Percentiles rank a stretch among this genome's conserved stretches.
These are phyloP conservation scores for Naganishia vaughanmartiniae DNA, from an alignment of 768 basidiomycete species.

Conservation along the genomic window DNA sequence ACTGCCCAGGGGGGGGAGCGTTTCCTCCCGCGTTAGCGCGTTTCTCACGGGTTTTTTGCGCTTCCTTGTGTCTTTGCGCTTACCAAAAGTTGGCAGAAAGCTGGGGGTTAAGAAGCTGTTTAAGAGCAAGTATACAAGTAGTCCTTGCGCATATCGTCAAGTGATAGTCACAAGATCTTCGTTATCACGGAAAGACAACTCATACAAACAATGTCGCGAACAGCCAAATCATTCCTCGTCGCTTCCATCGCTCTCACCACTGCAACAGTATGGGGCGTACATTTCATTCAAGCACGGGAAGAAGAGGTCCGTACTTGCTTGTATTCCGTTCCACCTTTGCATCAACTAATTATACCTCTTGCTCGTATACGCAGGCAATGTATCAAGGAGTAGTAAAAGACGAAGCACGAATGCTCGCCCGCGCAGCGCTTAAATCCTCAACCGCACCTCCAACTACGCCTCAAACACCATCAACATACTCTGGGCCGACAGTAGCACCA, in stretches of 20 bases:
- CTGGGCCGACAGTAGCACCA: slow-evolving; percentile 41
- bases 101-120: too few species aligned
- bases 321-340: neutral
- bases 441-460: slow-evolving; percentile 34
- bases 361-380: slow-evolving; percentile 66
- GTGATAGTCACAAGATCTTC: neutral
- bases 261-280: slow-evolving; percentile 82
- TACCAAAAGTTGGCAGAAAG: neutral
- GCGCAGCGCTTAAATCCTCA: slow-evolving; percentile 21
- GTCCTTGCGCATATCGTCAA: neutral
- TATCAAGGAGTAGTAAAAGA: slow-evolving; percentile 84
- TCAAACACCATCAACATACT: slow-evolving; percentile 31
- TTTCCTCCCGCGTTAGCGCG: neutral
- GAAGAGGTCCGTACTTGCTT: slow-evolving; percentile 61
- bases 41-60: neutral
- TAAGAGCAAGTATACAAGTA: too few species aligned
- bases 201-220: slow-evolving; percentile 58
- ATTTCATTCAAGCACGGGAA: slow-evolving; percentile 78
- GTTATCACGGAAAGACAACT: too few species aligned
- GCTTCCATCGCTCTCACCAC: slow-evolving; percentile 64
- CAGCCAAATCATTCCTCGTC: slow-evolving; percentile 72
- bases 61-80: neutral
- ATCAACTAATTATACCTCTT: neutral
- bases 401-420: slow-evolving; percentile 73
- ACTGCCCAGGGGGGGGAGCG: neutral